A percentile compares a stretch with the other conserved stretches of the same genome.
Evolutionary conservation across 2,329 filamentous ascomycete species (phyloP).

Genomic region (Fusarium setosum): DNA sequence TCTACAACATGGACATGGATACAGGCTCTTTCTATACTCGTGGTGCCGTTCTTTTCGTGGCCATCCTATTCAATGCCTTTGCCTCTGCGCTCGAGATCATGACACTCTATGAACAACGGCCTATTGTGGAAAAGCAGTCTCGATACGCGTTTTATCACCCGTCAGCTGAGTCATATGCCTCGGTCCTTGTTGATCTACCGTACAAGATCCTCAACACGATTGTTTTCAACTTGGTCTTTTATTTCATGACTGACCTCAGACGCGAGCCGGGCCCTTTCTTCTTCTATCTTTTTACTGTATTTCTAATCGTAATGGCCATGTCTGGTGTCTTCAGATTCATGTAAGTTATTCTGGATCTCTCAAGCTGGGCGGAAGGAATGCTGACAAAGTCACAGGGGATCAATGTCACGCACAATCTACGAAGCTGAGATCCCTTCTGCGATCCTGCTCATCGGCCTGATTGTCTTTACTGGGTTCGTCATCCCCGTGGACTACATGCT

Average conservation of each 20-base stretch:
- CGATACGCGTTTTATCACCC: slow-evolving; percentile 48
- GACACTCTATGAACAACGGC: slow-evolving; percentile 41
- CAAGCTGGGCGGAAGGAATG: not conserved
- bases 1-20: slow-evolving; percentile 10
- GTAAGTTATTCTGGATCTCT: not conserved
- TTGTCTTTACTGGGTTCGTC: slow-evolving; percentile 60
- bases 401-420: not conserved
- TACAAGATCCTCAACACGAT: slow-evolving; percentile 52
- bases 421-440: slow-evolving; percentile 53
- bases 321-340: slow-evolving; percentile 67
- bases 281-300: slow-evolving; percentile 55
- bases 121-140: slow-evolving; percentile 47
- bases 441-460: slow-evolving; percentile 45
- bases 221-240: slow-evolving; percentile 55
- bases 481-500: slow-evolving; percentile 61
- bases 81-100: slow-evolving; percentile 34
- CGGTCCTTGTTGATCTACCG: slow-evolving; percentile 54
- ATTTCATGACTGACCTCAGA: slow-evolving; percentile 59
- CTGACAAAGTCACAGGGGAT: not conserved
- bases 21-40: slow-evolving; percentile 18
- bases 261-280: slow-evolving; percentile 58
- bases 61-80: slow-evolving; percentile 32
- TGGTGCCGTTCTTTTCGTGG: slow-evolving; percentile 25
- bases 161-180: slow-evolving; percentile 42
- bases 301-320: slow-evolving; percentile 68